These are phyloP conservation scores for Puccinia polysora DNA, from an alignment of 1,284 basidiomycete species.

Conservation along the genomic window DNA sequence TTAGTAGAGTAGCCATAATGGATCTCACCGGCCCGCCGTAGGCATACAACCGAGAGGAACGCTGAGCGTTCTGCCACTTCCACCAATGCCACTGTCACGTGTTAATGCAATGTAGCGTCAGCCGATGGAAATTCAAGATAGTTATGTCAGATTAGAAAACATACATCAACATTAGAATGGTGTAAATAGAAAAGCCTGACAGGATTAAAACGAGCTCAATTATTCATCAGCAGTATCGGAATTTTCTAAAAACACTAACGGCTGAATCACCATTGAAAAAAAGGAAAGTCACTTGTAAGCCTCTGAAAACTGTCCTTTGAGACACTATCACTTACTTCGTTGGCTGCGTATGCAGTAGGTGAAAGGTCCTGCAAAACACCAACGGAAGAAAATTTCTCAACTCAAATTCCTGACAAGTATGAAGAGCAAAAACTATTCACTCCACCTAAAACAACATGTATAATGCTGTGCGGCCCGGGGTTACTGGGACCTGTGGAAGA, in stretches of 20 bases:
- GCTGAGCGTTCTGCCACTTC: not conserved
- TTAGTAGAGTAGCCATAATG: not conserved
- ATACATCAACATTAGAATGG: slow-evolving; percentile 11
- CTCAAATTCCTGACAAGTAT: not conserved
- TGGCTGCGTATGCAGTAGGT: slow-evolving; percentile 12
- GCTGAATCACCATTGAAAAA: not conserved
- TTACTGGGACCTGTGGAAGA: not conserved
- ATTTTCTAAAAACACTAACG: not conserved
- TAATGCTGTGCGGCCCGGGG: slow-evolving; percentile 5
- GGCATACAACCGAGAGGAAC: not conserved
- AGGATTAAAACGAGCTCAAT: not conserved
- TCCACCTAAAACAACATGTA: slow-evolving; percentile 17
- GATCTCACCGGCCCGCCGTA: slow-evolving; percentile 4
- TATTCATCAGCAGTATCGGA: not conserved
- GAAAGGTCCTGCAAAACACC: not conserved
- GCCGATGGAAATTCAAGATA: not conserved
- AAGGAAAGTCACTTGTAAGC: not conserved
- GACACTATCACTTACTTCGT: slow-evolving; percentile 7
- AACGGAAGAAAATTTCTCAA: not conserved
- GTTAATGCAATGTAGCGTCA: not conserved
- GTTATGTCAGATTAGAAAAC: not conserved
- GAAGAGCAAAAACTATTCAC: not conserved
- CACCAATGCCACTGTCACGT: slow-evolving; percentile 6
- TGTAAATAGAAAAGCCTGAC: slow-evolving; percentile 16
- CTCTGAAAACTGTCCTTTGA: too few relatives aligned